These are phyloP conservation scores for Phoenix roebelenii DNA, from an alignment of 176 grass and related monocot species.

Conservation along the genomic window DNA sequence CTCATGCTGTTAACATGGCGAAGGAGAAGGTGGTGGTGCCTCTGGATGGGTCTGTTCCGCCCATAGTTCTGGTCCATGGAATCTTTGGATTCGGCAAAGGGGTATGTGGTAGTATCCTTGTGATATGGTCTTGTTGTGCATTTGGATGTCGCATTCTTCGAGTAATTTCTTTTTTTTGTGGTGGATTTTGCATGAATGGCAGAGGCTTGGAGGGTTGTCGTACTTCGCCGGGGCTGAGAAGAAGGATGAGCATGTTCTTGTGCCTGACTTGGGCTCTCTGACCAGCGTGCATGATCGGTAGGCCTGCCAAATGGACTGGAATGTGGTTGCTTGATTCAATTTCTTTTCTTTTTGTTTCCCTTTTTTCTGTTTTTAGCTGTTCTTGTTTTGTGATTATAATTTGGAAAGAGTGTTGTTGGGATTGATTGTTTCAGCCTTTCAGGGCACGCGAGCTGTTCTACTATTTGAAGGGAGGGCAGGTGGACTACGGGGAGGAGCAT, in stretches of 20 bases:
- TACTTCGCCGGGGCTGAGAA: constrained; percentile 93
- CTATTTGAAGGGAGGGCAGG: constrained; percentile 67
- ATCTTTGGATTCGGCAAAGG: constrained; percentile 91
- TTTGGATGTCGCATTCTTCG: no score
- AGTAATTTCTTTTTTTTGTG: not conserved
- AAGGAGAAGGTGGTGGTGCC: not conserved
- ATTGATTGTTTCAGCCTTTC: constrained; percentile 1
- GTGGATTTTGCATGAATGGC: not conserved
- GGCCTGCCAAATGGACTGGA: no score
- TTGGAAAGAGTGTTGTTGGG: not conserved
- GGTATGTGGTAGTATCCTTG: constrained; percentile 12
- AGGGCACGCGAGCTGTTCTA: constrained; percentile 79
- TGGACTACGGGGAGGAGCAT: constrained; percentile 84
- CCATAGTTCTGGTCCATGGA: constrained; percentile 84
- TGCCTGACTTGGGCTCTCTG: constrained; percentile 71
- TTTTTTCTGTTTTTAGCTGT: no score
- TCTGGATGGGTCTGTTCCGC: constrained; percentile 33
- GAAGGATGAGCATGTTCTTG: constrained; percentile 75
- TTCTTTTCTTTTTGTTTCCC: no score
- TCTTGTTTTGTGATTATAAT: no score
- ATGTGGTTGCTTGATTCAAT: no score
- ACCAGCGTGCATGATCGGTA: constrained; percentile 78
- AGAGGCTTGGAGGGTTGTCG: constrained; percentile 69
- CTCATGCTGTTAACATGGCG: not conserved
- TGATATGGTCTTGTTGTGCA: no score